These are phyloP conservation scores for Pichia ethanolica DNA, from an alignment of 805 yeast genomes.

Conservation along the genomic window DNA sequence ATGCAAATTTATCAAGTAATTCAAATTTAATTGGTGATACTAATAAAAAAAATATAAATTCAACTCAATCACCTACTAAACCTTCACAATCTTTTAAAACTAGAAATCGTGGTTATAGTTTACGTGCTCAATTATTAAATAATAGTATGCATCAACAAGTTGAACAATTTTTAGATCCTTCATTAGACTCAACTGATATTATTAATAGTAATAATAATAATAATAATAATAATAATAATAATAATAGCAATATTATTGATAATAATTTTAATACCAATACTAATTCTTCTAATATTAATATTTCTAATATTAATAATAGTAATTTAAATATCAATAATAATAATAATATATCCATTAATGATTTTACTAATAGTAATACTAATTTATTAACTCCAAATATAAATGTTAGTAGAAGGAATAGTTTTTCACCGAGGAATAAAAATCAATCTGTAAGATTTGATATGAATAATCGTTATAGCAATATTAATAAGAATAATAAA, in stretches of 20 bases:
- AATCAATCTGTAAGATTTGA: slow-evolving; percentile 2
- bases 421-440: background rate
- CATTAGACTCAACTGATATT: slow-evolving; percentile 1
- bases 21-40: background rate
- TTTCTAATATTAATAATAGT: too few species aligned
- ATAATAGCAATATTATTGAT: too few species aligned
- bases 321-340: too few species aligned
- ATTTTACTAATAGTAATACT: background rate
- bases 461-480: too few species aligned
- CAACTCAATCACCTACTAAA: slow-evolving; percentile 4
- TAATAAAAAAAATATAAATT: background rate
- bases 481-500: too few species aligned
- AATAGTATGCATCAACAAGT: slow-evolving; percentile 28
- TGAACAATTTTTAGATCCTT: slow-evolving; percentile 11
- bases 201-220: background rate
- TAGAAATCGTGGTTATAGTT: slow-evolving; percentile 57
- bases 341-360: too few species aligned
- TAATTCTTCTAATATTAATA: too few species aligned
- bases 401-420: too few species aligned
- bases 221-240: too few species aligned
- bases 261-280: too few species aligned
- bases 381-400: background rate
- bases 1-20: background rate
- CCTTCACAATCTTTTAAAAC: slow-evolving; percentile 25
- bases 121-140: slow-evolving; percentile 59